phyloP scores from a whole-genome alignment of 805 yeast species.

The Metschnikowia sp. region DNA sequence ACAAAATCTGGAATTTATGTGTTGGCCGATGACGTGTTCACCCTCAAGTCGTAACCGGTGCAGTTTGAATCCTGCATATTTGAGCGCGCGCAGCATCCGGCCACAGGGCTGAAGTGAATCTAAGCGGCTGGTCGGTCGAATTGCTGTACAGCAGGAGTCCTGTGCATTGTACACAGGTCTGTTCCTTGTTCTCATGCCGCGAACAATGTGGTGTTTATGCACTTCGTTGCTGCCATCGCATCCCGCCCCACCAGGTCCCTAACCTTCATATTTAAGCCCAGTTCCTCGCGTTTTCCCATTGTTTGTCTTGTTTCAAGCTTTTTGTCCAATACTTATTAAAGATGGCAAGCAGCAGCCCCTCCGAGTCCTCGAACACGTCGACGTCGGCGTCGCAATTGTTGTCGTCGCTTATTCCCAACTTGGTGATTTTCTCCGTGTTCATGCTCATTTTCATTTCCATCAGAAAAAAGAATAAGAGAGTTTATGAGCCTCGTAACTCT shows the following conservation, averaged over 20 bases:
- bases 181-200: background rate
- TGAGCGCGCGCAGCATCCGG: background rate
- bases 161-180: background rate
- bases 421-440: constrained; percentile 41
- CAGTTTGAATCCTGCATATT: background rate
- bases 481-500: constrained; percentile 49
- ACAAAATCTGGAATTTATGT: no score
- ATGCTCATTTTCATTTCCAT: constrained; percentile 35
- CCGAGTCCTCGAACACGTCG: constrained; percentile 8
- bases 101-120: background rate
- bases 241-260: background rate
- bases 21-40: background rate
- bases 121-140: background rate
- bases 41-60: background rate
- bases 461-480: constrained; percentile 44
- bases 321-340: background rate
- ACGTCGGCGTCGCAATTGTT: constrained; percentile 50
- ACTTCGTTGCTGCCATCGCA: constrained; percentile 9
- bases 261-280: background rate
- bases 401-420: constrained; percentile 44
- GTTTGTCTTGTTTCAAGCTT: background rate
- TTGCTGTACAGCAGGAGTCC: no score
- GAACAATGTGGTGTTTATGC: constrained; percentile 2
- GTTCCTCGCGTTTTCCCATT: background rate
- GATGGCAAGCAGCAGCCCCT: constrained; percentile 3